Evolutionary conservation across 208 protist genomes (phyloP), one percentile per base, ranked within the genome.

Genomic region (Angomonas deanei): DNA sequence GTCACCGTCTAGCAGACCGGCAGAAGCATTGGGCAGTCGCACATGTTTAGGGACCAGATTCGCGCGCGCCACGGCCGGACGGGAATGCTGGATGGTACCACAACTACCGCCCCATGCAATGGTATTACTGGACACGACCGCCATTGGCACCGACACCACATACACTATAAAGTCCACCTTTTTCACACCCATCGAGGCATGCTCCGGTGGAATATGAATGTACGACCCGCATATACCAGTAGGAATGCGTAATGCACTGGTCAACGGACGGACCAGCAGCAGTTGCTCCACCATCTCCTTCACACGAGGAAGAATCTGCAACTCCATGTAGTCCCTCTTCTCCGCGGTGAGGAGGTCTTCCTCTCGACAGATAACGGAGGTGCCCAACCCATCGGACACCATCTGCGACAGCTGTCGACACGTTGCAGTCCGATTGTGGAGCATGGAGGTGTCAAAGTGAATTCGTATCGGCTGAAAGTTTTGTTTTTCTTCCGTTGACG

Each of bases 161-260:
- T 85, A 92, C 31, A 92, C 58, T n/a, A 88, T 46, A 2, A 89
- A 62, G 60, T 92, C 85, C 5, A 69, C 65, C 39, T 70, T 42
- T 28, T n/a, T 23, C 21, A 92, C 70, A 1, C 78, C 78, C 26
- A 39, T 28, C 1, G 15, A 39, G 24, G 61, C 56, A 65, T 87
- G 77, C 0, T 38, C 54, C 0, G 8, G 1, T 11, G 84, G 80
- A 24, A 87, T 67, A 21, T 24, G 23, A 13, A 84, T 38, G 48
- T 19, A 1, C 57, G 42, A 5, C 0, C 74, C 70, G 46, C 74
- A 80, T 17, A 72, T 64, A 0, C 60, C 64, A 26, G 38, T 17
- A 11, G 32, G 55, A 26, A 60, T 26, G 2, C 4, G 6, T 6
- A 60, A 5, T 4, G 55, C 31, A 10, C 31, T 48, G 28, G n/a